Evolutionary conservation across 108 stramenopile species (phyloP), one percentile per base, ranked within the genome.

Genomic region (Conticribra weissflogii): DNA sequence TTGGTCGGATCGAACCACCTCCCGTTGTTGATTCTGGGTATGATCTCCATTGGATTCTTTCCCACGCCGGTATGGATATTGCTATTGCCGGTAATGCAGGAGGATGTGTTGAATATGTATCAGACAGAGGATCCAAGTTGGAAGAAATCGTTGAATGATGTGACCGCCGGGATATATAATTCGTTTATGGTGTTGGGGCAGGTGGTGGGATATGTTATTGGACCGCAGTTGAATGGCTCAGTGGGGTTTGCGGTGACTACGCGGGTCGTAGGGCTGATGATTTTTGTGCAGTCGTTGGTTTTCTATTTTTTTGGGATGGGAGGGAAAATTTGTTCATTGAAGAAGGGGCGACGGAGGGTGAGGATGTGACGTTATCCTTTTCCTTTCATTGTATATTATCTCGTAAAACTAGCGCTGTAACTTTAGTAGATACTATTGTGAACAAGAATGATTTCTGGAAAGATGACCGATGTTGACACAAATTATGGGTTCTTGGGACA

Each of bases 111-210:
- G 50, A 62, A 17, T 19, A 29, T 72, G 31, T 72, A 61, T 54
- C 56, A n/a, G n/a, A n/a, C n/a, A n/a, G n/a, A 65, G 16, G 64
- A 79, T 63, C 69, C 55, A 55, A 27, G 41, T 54, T 15, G 22
- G 2, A 49, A 62, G 25, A 52, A 54, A 33, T 46, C 41, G 27
- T 51, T 72, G 16, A 79, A 79, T 63, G 71, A 79, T 63, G 16
- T 79, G 1, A 72, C 71, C 2, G 78, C 78, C 8, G 69, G 69
- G 33, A 68, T 79, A 16, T 79, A 72, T 66, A 79, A 79, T 31
- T 57, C 57, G n/a, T 79, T 72, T 48, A 72, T 79, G 44, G 63
- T 51, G 21, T 31, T 72, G n/a, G 78, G 78, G 0, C 66, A 79
- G 46, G 63, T 72, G 53, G 59, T 68, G 19, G 78, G 78, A 31